Percentiles rank a stretch among this genome's conserved stretches.
These are phyloP conservation scores for Nakazawaea ishiwadae DNA, from an alignment of 805 yeast genomes.

Conservation along the genomic window DNA sequence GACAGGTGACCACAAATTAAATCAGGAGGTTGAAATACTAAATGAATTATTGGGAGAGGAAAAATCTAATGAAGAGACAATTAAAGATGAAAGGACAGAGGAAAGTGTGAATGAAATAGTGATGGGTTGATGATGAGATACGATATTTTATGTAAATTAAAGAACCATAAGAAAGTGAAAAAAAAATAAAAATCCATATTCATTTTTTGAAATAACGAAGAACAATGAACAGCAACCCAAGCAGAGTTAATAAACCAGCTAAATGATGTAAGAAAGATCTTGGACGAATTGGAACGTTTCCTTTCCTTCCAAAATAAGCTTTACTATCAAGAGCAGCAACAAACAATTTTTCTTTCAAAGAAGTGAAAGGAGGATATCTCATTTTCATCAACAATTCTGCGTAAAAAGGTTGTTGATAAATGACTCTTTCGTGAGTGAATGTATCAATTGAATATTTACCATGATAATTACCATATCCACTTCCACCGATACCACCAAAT, in stretches of 20 bases:
- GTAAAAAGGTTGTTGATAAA: constrained; percentile 61
- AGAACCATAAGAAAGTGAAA: no score
- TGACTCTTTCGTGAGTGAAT: constrained; percentile 74
- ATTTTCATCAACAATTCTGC: constrained; percentile 51
- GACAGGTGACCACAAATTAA: constrained; percentile 55
- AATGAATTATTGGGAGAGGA: constrained; percentile 20
- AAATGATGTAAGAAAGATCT: background rate
- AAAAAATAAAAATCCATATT: background rate
- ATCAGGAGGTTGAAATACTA: constrained; percentile 36
- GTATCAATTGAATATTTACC: constrained; percentile 64
- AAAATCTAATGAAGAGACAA: background rate
- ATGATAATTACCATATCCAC: constrained; percentile 83
- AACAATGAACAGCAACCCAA: background rate
- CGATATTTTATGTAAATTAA: no score
- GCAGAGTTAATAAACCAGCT: background rate
- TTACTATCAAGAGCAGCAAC: constrained; percentile 24
- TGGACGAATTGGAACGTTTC: constrained; percentile 19
- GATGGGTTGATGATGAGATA: background rate
- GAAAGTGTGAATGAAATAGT: background rate
- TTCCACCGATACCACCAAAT: constrained; percentile 86
- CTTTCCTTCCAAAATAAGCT: constrained; percentile 33
- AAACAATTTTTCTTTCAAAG: constrained; percentile 19
- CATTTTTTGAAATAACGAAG: background rate
- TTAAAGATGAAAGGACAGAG: background rate
- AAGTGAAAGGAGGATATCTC: constrained; percentile 62